These are phyloP conservation scores for Iberis pinnata DNA, from an alignment of 345 rosid genomes.

Conservation along the genomic window DNA sequence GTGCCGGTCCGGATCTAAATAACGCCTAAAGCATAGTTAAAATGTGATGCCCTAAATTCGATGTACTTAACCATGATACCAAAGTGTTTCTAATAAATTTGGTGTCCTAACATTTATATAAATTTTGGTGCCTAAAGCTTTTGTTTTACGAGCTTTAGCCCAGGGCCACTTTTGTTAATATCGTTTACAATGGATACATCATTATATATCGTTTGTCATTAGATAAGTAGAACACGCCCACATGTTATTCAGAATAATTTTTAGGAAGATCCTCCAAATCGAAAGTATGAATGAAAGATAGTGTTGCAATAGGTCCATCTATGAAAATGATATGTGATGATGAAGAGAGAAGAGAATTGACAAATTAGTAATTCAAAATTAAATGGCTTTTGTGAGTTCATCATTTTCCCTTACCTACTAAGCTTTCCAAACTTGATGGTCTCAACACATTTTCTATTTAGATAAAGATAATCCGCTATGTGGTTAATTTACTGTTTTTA, in stretches of 20 bases:
- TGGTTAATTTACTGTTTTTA: background rate
- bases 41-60: no score
- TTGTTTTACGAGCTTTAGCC: no score
- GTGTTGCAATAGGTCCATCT: slow-evolving; percentile 29
- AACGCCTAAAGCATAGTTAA: no score
- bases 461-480: slow-evolving; percentile 4
- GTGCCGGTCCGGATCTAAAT: no score
- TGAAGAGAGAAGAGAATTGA: slow-evolving; percentile 19
- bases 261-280: background rate
- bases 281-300: slow-evolving; percentile 19
- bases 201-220: slow-evolving; percentile 4
- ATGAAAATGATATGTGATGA: slow-evolving; percentile 30
- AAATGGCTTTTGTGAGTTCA: slow-evolving; percentile 29
- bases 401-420: slow-evolving; percentile 23
- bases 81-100: no score
- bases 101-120: no score
- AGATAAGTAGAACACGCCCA: background rate
- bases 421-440: slow-evolving; percentile 27
- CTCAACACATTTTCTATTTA: slow-evolving; percentile 4
- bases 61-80: no score
- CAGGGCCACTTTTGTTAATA: no score
- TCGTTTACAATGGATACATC: no score
- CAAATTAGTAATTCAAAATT: slow-evolving; percentile 1
- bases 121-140: no score
- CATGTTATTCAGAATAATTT: background rate